Conservation (phyloP, 371 early-diverging fungal genomes). For the Mortierella sp. region DNA sequence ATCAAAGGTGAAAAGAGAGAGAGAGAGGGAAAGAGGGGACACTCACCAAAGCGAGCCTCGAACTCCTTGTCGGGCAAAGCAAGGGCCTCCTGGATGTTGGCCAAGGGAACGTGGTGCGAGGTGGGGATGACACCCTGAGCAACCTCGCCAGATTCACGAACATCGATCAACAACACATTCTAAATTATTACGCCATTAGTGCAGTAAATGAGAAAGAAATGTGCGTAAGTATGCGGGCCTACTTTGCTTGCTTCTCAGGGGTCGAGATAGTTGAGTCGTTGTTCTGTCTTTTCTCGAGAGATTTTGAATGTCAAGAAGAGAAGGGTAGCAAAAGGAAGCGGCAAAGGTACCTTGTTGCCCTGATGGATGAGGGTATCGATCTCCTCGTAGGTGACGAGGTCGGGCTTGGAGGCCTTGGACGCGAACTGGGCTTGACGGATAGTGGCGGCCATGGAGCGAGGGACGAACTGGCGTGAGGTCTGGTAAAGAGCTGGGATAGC, state of each 20-base stretch:
- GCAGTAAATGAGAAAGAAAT: neutral
- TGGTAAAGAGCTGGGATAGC: conserved; percentile 54
- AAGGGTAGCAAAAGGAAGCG: neutral
- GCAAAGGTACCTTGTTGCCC: conserved; percentile 29
- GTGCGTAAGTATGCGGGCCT: too few relatives aligned
- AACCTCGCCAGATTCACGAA: conserved; percentile 65
- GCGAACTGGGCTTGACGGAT: conserved; percentile 38
- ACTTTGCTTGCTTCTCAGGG: neutral
- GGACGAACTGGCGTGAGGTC: conserved; percentile 43
- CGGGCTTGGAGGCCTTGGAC: conserved; percentile 57
- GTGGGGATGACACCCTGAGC: conserved; percentile 67
- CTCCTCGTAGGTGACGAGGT: conserved; percentile 62
- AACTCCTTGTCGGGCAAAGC: conserved; percentile 61
- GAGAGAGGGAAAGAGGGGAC: conserved; percentile 6
- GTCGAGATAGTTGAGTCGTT: neutral
- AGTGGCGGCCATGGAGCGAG: conserved; percentile 35
- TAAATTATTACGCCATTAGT: neutral
- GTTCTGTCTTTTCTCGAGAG: neutral
- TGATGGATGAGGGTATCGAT: conserved; percentile 62
- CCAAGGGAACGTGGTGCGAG: conserved; percentile 65
- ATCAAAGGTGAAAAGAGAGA: neutral
- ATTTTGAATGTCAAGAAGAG: too few relatives aligned
- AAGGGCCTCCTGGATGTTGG: conserved; percentile 63
- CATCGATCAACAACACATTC: conserved; percentile 65
- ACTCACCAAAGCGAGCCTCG: conserved; percentile 60